phyloP scores from a whole-genome alignment of 2,329 filamentous ascomycete genomes.

The Aspergillus sp. region DNA sequence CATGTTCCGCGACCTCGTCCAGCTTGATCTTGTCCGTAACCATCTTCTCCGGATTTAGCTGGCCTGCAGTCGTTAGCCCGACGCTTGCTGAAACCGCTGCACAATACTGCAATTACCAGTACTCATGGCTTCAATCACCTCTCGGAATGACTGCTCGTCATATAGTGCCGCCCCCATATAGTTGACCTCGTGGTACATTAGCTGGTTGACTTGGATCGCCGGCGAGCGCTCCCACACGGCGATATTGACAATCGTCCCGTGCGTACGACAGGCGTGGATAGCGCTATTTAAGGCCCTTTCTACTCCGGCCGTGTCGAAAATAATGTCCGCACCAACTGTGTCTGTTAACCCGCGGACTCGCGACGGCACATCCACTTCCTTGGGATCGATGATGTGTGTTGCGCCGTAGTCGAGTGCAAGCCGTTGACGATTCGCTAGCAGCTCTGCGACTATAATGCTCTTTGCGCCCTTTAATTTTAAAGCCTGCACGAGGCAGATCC shows the following conservation, averaged over 20 bases:
- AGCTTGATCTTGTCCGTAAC: conserved; percentile 52
- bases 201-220: conserved; percentile 44
- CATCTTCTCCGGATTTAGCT: conserved; percentile 47
- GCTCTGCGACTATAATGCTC: conserved; percentile 50
- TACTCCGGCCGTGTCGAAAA: conserved; percentile 55
- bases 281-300: conserved; percentile 39
- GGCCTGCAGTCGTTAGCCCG: conserved; percentile 29
- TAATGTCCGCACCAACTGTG: conserved; percentile 44
- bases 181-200: conserved; percentile 45
- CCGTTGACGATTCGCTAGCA: conserved; percentile 41
- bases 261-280: conserved; percentile 41
- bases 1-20: conserved; percentile 48
- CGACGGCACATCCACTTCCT: conserved; percentile 37
- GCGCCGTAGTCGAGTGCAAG: conserved; percentile 49
- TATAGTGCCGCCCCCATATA: conserved; percentile 43
- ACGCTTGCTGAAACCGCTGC: conserved; percentile 1
- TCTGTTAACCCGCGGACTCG: conserved; percentile 40
- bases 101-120: conserved; percentile 8
- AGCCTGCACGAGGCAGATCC: conserved; percentile 51
- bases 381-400: conserved; percentile 45
- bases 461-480: conserved; percentile 45
- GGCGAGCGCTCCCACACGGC: conserved; percentile 53
- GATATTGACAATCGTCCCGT: conserved; percentile 55
- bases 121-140: conserved; percentile 47
- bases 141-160: conserved; percentile 45